Percentiles rank a stretch among this genome's conserved stretches.
Evolutionary conservation across 129 eudicot genomes (phyloP).

Genomic region (Glebionis coronaria): DNA sequence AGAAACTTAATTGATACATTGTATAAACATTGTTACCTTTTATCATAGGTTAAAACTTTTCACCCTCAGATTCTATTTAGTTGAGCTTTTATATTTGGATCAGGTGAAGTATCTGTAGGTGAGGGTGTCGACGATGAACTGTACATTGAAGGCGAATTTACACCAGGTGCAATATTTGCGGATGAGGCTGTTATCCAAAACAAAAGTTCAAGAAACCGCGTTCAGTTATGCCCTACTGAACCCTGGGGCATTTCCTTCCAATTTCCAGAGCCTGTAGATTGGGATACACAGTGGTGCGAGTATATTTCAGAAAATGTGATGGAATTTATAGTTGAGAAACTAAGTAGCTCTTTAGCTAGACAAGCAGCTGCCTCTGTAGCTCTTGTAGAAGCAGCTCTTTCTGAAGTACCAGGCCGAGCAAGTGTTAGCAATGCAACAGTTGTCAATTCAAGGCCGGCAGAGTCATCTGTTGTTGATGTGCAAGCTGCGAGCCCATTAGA

Average conservation of each 20-base stretch:
- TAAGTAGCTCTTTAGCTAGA: not conserved
- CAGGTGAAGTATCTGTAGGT: slow-evolving; percentile 14
- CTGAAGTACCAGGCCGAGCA: not conserved
- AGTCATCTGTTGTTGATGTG: not conserved
- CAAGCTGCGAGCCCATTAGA: not conserved
- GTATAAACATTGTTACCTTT: too few species aligned
- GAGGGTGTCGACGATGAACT: not conserved
- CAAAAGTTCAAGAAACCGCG: slow-evolving; percentile 1
- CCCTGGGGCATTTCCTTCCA: slow-evolving; percentile 24
- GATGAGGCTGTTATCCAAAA: not conserved
- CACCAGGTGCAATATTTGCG: not conserved
- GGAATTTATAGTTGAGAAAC: slow-evolving; percentile 17
- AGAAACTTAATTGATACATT: too few species aligned
- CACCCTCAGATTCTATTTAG: too few species aligned
- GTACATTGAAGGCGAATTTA: slow-evolving; percentile 21
- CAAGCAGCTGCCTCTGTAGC: not conserved
- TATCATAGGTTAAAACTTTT: too few species aligned
- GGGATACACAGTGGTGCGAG: not conserved
- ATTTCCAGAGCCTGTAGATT: slow-evolving; percentile 21
- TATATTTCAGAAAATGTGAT: not conserved
- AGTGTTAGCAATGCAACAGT: not conserved
- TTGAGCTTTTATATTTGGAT: not conserved
- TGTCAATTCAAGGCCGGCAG: not conserved
- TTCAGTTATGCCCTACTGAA: slow-evolving; percentile 15
- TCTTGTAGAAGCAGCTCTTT: too few species aligned